A percentile compares a stretch with the other conserved stretches of the same genome.
Conservation (phyloP, 805 yeast species). For the Candida railenensis region DNA sequence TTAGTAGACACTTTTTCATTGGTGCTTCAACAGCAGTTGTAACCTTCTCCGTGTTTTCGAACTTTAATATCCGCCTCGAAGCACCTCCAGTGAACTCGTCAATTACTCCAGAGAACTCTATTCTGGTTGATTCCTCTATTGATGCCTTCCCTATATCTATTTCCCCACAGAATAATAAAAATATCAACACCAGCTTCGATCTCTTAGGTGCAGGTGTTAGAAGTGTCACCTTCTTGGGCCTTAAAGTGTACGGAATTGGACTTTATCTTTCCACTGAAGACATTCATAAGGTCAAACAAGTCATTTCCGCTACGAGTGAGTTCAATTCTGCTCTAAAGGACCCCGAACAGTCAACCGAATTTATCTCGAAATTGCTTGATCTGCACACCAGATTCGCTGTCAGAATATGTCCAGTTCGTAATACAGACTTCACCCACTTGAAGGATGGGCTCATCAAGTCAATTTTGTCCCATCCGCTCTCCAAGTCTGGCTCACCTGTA, state of each 20-base stretch:
- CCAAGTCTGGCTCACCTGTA: slow-evolving; percentile 34
- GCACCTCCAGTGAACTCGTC: neutral
- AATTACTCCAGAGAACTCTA: slow-evolving; percentile 16
- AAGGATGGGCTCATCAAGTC: slow-evolving; percentile 88
- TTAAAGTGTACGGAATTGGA: slow-evolving; percentile 88
- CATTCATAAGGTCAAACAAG: slow-evolving; percentile 21
- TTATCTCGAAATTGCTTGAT: slow-evolving; percentile 58
- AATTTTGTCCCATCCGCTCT: slow-evolving; percentile 62
- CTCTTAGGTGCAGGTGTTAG: slow-evolving; percentile 81
- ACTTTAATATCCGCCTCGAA: neutral
- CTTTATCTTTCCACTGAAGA: slow-evolving; percentile 72
- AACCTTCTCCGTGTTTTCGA: neutral
- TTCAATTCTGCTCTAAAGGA: slow-evolving; percentile 45
- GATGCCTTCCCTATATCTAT: slow-evolving; percentile 44
- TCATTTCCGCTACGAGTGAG: slow-evolving; percentile 35
- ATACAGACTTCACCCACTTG: slow-evolving; percentile 87
- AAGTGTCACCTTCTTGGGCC: slow-evolving; percentile 74
- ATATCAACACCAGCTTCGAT: slow-evolving; percentile 39
- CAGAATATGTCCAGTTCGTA: slow-evolving; percentile 81
- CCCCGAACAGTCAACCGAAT: slow-evolving; percentile 47
- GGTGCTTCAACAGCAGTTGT: neutral
- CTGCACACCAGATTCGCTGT: slow-evolving; percentile 63
- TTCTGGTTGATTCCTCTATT: slow-evolving; percentile 51
- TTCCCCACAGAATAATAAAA: slow-evolving; percentile 10
- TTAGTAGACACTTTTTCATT: neutral